phyloP scores from a whole-genome alignment of 768 basidiomycete species.

The Boletus sp. region DNA sequence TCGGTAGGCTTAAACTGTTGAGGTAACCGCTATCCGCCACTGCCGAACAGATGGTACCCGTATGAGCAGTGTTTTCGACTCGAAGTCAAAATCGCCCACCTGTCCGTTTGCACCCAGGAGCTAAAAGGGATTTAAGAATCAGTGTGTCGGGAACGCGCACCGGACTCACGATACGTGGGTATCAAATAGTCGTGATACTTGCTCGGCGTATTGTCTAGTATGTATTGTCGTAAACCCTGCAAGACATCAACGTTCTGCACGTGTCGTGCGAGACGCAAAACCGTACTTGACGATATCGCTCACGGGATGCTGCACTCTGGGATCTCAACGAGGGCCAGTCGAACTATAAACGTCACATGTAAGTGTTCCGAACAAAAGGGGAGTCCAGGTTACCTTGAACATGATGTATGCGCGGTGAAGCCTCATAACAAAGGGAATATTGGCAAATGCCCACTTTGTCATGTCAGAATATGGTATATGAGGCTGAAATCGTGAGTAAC shows the following conservation, averaged over 20 bases:
- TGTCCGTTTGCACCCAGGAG: conserved; percentile 60
- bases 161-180: conserved; percentile 48
- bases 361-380: not conserved
- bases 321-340: conserved; percentile 17
- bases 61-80: not conserved
- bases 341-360: conserved; percentile 10
- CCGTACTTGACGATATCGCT: conserved; percentile 15
- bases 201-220: conserved; percentile 47
- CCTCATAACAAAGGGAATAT: conserved; percentile 52
- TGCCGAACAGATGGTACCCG: not conserved
- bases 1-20: conserved; percentile 20
- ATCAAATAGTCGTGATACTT: conserved; percentile 46
- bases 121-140: conserved; percentile 26
- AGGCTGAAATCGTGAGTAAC: conserved; percentile 33
- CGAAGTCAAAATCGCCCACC: conserved; percentile 7
- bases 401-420: conserved; percentile 51
- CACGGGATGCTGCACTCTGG: conserved; percentile 7
- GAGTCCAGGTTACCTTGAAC: conserved; percentile 36
- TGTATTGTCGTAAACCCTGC: conserved; percentile 45
- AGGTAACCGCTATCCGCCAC: conserved; percentile 31
- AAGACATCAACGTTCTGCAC: not conserved
- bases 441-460: conserved; percentile 52
- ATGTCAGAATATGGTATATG: conserved; percentile 39
- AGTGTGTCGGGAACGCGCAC: not conserved
- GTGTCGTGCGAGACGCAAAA: not conserved